Conservation (phyloP, 306 rosid genomes). For the Inga laurina region DNA sequence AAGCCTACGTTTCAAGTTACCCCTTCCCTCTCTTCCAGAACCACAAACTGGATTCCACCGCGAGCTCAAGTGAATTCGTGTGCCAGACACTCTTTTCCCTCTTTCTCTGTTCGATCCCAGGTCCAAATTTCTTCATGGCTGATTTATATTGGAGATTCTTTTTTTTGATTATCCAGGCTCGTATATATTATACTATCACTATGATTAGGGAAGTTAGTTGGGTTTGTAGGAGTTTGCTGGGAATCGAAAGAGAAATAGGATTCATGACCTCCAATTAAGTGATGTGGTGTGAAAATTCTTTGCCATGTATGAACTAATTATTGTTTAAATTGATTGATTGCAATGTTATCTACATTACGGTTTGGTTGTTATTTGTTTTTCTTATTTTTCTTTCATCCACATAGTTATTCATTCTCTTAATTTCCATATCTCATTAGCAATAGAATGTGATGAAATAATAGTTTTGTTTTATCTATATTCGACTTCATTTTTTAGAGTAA, state of each 20-base stretch:
- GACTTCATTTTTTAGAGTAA: conserved; percentile 9
- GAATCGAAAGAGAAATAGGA: conserved; percentile 4
- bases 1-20: conserved; percentile 38
- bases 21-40: conserved; percentile 43
- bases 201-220: background rate
- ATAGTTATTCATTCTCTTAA: background rate
- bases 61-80: background rate
- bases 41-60: conserved; percentile 22
- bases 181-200: background rate
- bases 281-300: background rate
- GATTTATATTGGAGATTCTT: conserved; percentile 27
- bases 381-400: background rate
- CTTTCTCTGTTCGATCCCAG: conserved; percentile 52
- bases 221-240: background rate
- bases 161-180: background rate
- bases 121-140: conserved; percentile 1
- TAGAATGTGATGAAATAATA: background rate
- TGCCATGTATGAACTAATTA: background rate
- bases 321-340: background rate
- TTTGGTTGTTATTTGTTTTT: background rate
- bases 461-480: background rate
- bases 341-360: background rate
- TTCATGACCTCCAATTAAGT: background rate
- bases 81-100: conserved; percentile 36
- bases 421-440: background rate